Conservation (phyloP, 352 stramenopile species). For the Phytophthora pistaciae region DNA sequence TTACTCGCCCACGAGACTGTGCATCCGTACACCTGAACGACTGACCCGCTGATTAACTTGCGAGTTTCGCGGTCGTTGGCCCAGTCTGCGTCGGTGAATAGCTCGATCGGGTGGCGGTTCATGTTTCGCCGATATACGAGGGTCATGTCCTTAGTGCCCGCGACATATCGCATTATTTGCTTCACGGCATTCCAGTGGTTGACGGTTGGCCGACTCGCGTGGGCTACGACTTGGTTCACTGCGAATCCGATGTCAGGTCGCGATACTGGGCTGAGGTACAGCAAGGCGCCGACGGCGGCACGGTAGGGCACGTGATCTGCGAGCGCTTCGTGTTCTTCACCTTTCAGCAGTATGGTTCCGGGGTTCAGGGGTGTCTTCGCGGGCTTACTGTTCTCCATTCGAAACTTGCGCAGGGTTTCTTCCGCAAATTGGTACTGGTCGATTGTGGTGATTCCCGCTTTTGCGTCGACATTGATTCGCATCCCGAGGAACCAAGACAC, state of each 20-base stretch:
- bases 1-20: background rate
- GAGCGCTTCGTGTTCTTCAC: background rate
- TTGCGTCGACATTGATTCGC: background rate
- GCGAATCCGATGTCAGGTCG: constrained; percentile 8
- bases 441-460: background rate
- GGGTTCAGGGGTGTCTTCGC: background rate
- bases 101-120: background rate
- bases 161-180: constrained; percentile 4
- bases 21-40: background rate
- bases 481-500: constrained; percentile 14
- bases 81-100: constrained; percentile 9
- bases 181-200: constrained; percentile 3
- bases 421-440: constrained; percentile 10
- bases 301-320: background rate
- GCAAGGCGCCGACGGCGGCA: constrained; percentile 2
- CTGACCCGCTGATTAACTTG: background rate
- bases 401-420: background rate
- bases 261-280: constrained; percentile 9
- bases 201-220: background rate
- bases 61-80: background rate
- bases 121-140: background rate
- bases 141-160: background rate
- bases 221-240: constrained; percentile 5
- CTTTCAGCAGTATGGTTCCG: background rate
- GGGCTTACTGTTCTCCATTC: background rate